Evolutionary conservation across 1,284 basidiomycete genomes (phyloP), one percentile per base, ranked within the genome.

Genomic region (Stygiomarasmius scandens): DNA sequence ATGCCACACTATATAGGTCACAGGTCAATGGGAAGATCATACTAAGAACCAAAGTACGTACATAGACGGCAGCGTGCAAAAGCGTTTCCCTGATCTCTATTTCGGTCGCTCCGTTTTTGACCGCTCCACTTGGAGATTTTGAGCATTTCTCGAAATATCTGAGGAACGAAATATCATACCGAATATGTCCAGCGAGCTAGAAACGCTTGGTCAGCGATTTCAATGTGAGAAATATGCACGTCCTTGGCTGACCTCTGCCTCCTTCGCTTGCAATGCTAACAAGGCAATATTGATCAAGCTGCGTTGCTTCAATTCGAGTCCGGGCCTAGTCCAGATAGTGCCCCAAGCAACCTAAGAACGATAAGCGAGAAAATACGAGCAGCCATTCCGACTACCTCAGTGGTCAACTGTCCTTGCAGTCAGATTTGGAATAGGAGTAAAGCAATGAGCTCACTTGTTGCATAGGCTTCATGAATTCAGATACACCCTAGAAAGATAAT

Each of bases 391-490:
- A 44, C 43, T 48, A 51, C 58, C 67, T 76, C 74, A 20, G 75
- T 77, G n/a, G 74, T 70, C 25, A 78, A 64, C 69, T 72, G 19
- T 20, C 12, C 47, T 20, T 19, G n/a, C 9, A 22, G 20, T 56
- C 24, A 32, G 20, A 23, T 25, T 29, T 45, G 38, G 41, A 23
- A 36, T 19, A 24, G 47, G 41, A 36, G 14, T 2, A 19, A 49
- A 46, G 36, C 20, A 12, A 12, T 10, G 14, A 53, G 20, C 58
- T 20, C 41, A 71, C 71, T 63, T 78, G 70, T 63, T 77, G 76
- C 73, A 78, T 77, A 0, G 76, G 74, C 59, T 66, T 71, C 76
- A 77, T 77, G 57, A 78, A 77, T 8, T 76, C 75, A 2, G 76
- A 76, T 2, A 69, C 67, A 6, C 73, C 74, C 70, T 60, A 25